Evolutionary conservation across 805 yeast genomes (phyloP).

Genomic region (Spathaspora passalidarum): DNA sequence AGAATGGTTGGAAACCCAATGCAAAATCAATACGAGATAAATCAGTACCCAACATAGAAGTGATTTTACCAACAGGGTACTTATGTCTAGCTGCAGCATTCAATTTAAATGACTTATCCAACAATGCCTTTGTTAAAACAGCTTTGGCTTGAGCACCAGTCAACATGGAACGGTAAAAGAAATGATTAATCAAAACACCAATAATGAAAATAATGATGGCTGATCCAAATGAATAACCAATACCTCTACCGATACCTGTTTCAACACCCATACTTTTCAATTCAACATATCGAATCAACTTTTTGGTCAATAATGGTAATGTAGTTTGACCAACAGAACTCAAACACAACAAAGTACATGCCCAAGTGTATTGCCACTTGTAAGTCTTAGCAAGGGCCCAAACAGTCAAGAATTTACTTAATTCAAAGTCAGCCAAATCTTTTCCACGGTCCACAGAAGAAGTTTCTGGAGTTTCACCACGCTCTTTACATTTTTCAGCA

Average conservation of each 20-base stretch:
- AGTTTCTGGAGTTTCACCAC: slow-evolving; percentile 22
- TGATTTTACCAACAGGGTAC: slow-evolving; percentile 67
- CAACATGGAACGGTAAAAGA: slow-evolving; percentile 56
- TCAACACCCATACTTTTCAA: slow-evolving; percentile 22
- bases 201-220: slow-evolving; percentile 25
- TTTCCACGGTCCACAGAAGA: slow-evolving; percentile 18
- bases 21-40: slow-evolving; percentile 78
- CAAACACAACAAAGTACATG: slow-evolving; percentile 28
- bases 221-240: slow-evolving; percentile 41
- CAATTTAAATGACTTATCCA: slow-evolving; percentile 64
- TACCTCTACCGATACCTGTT: slow-evolving; percentile 28
- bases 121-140: slow-evolving; percentile 64
- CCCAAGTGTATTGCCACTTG: slow-evolving; percentile 26
- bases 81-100: slow-evolving; percentile 55
- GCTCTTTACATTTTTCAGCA: slow-evolving; percentile 21
- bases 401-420: slow-evolving; percentile 21
- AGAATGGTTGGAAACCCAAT: slow-evolving; percentile 62
- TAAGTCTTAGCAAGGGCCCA: slow-evolving; percentile 27
- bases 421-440: slow-evolving; percentile 30
- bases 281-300: slow-evolving; percentile 36
- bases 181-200: slow-evolving; percentile 51
- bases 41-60: slow-evolving; percentile 80
- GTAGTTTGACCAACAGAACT: slow-evolving; percentile 24
- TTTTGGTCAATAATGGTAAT: slow-evolving; percentile 35
- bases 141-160: slow-evolving; percentile 74